Evolutionary conservation across 768 basidiomycete genomes (phyloP).

Genomic region (Saitozyma podzolica): DNA sequence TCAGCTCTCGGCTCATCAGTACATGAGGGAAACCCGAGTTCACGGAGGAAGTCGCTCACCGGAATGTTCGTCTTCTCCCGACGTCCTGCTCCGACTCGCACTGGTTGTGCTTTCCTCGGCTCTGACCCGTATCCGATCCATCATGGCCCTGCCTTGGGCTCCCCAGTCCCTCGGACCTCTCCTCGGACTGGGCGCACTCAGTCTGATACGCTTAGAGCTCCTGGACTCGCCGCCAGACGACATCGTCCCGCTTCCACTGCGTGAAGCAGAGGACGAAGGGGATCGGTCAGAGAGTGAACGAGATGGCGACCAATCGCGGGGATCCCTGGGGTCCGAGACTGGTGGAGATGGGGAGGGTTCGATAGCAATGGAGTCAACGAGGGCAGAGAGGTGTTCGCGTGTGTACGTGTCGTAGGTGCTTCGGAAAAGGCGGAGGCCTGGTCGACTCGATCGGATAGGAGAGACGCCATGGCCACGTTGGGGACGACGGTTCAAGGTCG

Average conservation of each 20-base stretch:
- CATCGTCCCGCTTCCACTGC: no score
- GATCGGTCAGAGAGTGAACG: slow-evolving; percentile 6
- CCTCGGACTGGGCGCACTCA: slow-evolving; percentile 32
- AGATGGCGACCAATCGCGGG: slow-evolving; percentile 19
- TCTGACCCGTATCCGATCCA: slow-evolving; percentile 41
- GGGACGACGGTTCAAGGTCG: slow-evolving; percentile 8
- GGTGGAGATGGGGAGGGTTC: slow-evolving; percentile 39
- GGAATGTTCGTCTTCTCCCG: not conserved
- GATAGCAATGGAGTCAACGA: slow-evolving; percentile 89
- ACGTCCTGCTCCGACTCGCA: slow-evolving; percentile 24
- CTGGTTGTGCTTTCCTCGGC: slow-evolving; percentile 39
- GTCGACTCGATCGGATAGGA: not conserved
- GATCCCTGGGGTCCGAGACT: slow-evolving; percentile 1
- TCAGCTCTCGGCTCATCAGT: no score
- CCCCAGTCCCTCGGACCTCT: slow-evolving; percentile 40
- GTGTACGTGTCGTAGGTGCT: slow-evolving; percentile 97
- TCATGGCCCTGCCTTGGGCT: slow-evolving; percentile 42
- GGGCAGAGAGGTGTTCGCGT: slow-evolving; percentile 84
- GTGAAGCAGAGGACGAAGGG: no score
- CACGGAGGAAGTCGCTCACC: no score
- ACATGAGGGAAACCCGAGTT: no score
- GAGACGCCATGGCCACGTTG: not conserved
- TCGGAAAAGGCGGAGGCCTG: slow-evolving; percentile 65
- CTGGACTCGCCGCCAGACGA: slow-evolving; percentile 18
- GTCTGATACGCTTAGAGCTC: slow-evolving; percentile 31